Evolutionary conservation across 495 filamentous ascomycete genomes (phyloP).

Genomic region (Penicillium coffeae): DNA sequence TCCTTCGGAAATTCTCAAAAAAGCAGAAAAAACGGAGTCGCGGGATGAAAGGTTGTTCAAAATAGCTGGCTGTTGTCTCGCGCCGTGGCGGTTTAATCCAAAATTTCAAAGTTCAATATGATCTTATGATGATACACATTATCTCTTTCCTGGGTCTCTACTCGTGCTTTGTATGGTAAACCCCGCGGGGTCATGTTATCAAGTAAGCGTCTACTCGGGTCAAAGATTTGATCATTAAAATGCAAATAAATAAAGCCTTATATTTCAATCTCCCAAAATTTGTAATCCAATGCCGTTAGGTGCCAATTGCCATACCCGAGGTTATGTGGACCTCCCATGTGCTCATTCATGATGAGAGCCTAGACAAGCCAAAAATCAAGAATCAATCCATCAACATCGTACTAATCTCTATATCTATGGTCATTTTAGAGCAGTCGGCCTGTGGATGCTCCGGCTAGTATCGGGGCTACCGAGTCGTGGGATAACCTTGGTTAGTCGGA

Average conservation of each 20-base stretch:
- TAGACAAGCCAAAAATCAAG: no score
- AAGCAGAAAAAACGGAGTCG: slow-evolving; percentile 41
- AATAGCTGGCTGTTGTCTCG: slow-evolving; percentile 46
- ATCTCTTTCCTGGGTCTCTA: slow-evolving; percentile 8
- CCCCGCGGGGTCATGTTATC: no score
- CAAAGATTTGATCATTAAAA: no score
- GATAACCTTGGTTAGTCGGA: slow-evolving; percentile 18
- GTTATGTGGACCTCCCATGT: slow-evolving; percentile 3
- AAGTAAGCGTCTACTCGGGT: no score
- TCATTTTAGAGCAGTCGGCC: no score
- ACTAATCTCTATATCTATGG: no score
- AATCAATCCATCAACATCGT: no score
- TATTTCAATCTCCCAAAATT: no score
- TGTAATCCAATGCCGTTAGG: no score
- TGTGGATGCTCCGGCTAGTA: background rate
- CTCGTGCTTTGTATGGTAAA: no score
- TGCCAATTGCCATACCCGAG: slow-evolving; percentile 4
- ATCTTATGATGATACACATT: slow-evolving; percentile 29
- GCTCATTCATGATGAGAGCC: no score
- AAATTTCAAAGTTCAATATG: slow-evolving; percentile 43
- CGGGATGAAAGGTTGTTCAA: slow-evolving; percentile 46
- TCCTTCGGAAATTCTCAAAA: slow-evolving; percentile 28
- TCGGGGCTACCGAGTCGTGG: slow-evolving; percentile 3
- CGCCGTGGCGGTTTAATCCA: slow-evolving; percentile 51
- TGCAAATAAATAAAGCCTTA: background rate